phyloP scores from a whole-genome alignment of 352 stramenopile genomes.

The Globisporangium uncinulatum region DNA sequence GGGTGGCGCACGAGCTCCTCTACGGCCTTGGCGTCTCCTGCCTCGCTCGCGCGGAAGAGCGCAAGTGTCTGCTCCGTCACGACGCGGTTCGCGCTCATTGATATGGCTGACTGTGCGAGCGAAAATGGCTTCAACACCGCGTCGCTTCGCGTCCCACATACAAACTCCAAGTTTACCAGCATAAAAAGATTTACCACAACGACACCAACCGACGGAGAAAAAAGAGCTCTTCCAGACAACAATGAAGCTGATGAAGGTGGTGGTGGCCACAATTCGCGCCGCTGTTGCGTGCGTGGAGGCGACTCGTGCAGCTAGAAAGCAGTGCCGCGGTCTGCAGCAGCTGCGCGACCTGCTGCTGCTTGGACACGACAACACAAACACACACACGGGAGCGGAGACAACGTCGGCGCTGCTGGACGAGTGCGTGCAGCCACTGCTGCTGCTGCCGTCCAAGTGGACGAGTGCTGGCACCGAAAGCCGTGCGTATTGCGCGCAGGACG shows the following conservation, averaged over 20 bases:
- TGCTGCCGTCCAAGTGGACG: constrained; percentile 28
- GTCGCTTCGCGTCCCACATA: background rate
- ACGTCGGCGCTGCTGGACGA: constrained; percentile 12
- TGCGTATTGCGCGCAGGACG: constrained; percentile 36
- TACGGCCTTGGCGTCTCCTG: constrained; percentile 40
- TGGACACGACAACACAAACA: constrained; percentile 4
- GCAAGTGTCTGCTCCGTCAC: constrained; percentile 50
- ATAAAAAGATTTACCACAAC: background rate
- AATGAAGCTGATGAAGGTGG: background rate
- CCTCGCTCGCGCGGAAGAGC: constrained; percentile 54
- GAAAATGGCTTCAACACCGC: background rate
- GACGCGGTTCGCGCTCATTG: constrained; percentile 65
- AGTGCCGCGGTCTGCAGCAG: constrained; percentile 20
- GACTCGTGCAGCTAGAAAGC: background rate
- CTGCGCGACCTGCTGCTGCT: constrained; percentile 18
- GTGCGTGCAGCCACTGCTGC: constrained; percentile 31
- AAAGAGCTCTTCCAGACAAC: background rate
- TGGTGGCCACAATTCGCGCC: background rate
- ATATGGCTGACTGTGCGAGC: background rate
- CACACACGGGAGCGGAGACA: background rate
- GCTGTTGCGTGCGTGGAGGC: background rate
- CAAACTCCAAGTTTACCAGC: too few species aligned
- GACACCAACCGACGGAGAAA: background rate
- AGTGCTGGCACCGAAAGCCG: constrained; percentile 11
- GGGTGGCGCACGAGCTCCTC: constrained; percentile 35